Evolutionary conservation across 108 stramenopile genomes (phyloP).

Genomic region (Cyclotella atomus): DNA sequence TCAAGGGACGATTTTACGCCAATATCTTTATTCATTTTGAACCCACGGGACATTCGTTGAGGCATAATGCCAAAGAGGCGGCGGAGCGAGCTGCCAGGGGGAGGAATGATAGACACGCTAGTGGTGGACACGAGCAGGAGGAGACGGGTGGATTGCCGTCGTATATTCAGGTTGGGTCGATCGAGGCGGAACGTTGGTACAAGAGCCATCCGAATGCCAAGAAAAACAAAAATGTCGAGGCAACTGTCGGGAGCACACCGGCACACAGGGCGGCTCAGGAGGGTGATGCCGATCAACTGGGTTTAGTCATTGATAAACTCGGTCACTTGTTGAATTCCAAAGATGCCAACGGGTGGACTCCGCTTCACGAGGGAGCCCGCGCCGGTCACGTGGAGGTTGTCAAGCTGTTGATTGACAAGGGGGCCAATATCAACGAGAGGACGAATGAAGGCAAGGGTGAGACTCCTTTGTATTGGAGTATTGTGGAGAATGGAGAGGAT

Average conservation of each 20-base stretch:
- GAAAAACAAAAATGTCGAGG: constrained; percentile 30
- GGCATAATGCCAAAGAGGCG: constrained; percentile 68
- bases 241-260: constrained; percentile 65
- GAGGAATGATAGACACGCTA: constrained; percentile 54
- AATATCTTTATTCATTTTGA: constrained; percentile 94
- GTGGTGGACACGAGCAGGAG: constrained; percentile 71
- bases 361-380: constrained; percentile 81
- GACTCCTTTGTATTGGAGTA: constrained; percentile 73
- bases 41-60: constrained; percentile 73
- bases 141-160: constrained; percentile 64
- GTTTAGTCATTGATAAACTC: constrained; percentile 50
- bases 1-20: constrained; percentile 87
- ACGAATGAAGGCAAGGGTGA: constrained; percentile 59
- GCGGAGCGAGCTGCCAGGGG: constrained; percentile 56
- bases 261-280: constrained; percentile 73
- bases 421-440: constrained; percentile 73
- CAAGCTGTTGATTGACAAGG: constrained; percentile 65
- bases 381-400: constrained; percentile 80
- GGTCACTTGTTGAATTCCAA: constrained; percentile 64
- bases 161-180: constrained; percentile 67
- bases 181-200: constrained; percentile 74
- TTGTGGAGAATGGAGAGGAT: constrained; percentile 62
- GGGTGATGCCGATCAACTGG: constrained; percentile 62
- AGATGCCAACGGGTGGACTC: constrained; percentile 89
- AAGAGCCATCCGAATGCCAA: constrained; percentile 48